Percentiles rank a stretch among this genome's conserved stretches.
Evolutionary conservation across 2,329 filamentous ascomycete genomes (phyloP).

Genomic region (Rasamsonia emersonii): DNA sequence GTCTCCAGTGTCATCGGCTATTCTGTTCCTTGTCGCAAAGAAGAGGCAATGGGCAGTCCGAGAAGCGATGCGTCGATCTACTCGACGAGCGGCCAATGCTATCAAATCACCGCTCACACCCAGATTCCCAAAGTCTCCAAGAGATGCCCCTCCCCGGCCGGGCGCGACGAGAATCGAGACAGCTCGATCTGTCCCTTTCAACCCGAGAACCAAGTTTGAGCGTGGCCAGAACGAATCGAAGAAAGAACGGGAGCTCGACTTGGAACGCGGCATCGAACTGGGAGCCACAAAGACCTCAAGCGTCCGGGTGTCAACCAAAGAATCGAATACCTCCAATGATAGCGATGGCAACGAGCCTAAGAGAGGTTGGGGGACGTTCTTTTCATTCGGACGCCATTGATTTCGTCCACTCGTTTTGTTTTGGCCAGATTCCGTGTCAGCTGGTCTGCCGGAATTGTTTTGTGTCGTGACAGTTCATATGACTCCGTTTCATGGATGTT

Average conservation of each 20-base stretch:
- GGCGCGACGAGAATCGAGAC: constrained; percentile 4
- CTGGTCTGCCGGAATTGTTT: not conserved
- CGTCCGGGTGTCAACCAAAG: constrained; percentile 4
- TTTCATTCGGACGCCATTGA: constrained; percentile 7
- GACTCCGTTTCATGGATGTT: too few species aligned
- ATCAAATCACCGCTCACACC: constrained; percentile 17
- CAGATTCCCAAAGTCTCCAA: constrained; percentile 14
- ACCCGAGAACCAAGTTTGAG: not conserved
- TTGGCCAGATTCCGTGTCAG: not conserved
- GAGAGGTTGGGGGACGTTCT: constrained; percentile 5
- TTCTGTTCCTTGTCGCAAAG: constrained; percentile 72
- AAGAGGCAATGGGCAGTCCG: constrained; percentile 76
- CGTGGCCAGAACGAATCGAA: not conserved
- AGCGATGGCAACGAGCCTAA: constrained; percentile 1
- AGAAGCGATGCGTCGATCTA: constrained; percentile 61
- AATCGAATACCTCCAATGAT: constrained; percentile 2
- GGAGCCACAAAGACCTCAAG: constrained; percentile 5
- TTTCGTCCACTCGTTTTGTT: too few species aligned
- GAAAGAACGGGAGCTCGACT: constrained; percentile 2
- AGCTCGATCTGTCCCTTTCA: not conserved
- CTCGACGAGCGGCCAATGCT: constrained; percentile 30
- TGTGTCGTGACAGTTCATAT: not conserved
- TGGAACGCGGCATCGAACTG: constrained; percentile 6
- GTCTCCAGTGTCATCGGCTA: constrained; percentile 50
- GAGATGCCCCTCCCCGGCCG: constrained; percentile 3